These are phyloP conservation scores for Delonix regia DNA, from an alignment of 306 rosid genomes.

Conservation along the genomic window DNA sequence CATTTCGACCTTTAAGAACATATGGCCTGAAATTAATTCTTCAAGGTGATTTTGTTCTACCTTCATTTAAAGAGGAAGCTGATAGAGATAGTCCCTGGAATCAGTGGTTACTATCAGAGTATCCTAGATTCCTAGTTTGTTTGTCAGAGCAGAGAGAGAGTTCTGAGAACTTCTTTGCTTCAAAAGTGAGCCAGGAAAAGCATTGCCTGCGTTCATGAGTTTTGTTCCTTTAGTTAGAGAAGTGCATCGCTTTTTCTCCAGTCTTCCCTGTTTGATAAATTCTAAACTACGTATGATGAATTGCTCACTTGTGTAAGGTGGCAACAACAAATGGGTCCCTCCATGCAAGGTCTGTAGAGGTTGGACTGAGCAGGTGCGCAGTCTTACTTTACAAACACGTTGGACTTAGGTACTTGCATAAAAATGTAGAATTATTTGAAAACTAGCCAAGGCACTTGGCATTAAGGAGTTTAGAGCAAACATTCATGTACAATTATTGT, in stretches of 20 bases:
- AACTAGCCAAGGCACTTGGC: slow-evolving; percentile 75
- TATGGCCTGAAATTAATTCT: slow-evolving; percentile 90
- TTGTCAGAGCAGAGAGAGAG: slow-evolving; percentile 72
- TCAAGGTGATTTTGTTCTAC: slow-evolving; percentile 97
- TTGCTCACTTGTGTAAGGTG: slow-evolving; percentile 81
- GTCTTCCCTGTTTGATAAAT: slow-evolving; percentile 82
- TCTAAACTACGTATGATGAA: slow-evolving; percentile 70
- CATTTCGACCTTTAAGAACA: slow-evolving; percentile 90
- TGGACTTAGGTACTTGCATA: slow-evolving; percentile 85
- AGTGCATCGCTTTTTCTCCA: slow-evolving; percentile 90
- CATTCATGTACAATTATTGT: slow-evolving; percentile 62
- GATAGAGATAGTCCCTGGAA: slow-evolving; percentile 97
- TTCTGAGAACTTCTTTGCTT: slow-evolving; percentile 84
- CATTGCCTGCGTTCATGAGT: slow-evolving; percentile 85
- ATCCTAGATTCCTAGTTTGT: slow-evolving; percentile 87
- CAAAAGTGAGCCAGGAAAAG: slow-evolving; percentile 74
- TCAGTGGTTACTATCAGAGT: slow-evolving; percentile 90
- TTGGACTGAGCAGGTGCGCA: slow-evolving; percentile 77
- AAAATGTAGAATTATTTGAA: slow-evolving; percentile 61
- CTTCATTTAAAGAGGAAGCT: slow-evolving; percentile 97
- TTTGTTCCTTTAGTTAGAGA: slow-evolving; percentile 92
- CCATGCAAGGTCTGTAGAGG: slow-evolving; percentile 92
- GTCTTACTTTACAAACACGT: slow-evolving; percentile 70
- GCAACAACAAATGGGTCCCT: slow-evolving; percentile 67
- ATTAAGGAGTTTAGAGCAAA: slow-evolving; percentile 82